These are phyloP conservation scores for Aspergillus felis DNA, from an alignment of 2,329 filamentous ascomycete genomes.

Conservation along the genomic window DNA sequence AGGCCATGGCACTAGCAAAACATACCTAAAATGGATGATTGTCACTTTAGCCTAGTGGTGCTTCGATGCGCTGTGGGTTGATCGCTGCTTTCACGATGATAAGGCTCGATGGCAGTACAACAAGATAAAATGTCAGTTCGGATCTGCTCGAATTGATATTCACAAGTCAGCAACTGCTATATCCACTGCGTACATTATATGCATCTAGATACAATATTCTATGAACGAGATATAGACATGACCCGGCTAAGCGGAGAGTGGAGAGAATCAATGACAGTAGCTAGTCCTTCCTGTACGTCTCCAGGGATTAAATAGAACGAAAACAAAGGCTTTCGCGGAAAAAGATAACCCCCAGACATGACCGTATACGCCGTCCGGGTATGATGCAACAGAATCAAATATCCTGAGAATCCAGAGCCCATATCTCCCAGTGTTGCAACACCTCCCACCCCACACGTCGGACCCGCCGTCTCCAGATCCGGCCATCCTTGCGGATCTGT, in stretches of 20 bases:
- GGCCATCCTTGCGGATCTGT: constrained; percentile 13
- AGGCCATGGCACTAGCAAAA: no score
- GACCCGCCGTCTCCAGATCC: constrained; percentile 30
- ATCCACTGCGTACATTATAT: not conserved
- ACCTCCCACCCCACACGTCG: constrained; percentile 39
- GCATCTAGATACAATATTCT: not conserved
- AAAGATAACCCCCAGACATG: not conserved
- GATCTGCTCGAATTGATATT: not conserved
- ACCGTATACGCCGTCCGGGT: not conserved
- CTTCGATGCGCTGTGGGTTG: not conserved
- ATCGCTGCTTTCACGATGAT: no score
- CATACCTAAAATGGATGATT: no score
- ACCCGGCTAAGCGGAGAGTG: not conserved
- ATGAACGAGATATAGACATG: not conserved
- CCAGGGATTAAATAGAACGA: not conserved
- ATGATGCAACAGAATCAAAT: constrained; percentile 15
- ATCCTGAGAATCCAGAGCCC: constrained; percentile 41
- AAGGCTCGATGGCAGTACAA: not conserved
- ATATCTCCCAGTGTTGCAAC: constrained; percentile 42
- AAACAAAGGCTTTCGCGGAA: not conserved
- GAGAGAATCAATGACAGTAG: not conserved
- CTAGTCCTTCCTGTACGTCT: not conserved
- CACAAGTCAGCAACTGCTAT: no score
- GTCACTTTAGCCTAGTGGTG: not conserved
- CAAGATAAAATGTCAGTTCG: not conserved